These are phyloP conservation scores for Aspergillus pseudotamarii DNA, from an alignment of 2,329 filamentous ascomycete species.

Conservation along the genomic window DNA sequence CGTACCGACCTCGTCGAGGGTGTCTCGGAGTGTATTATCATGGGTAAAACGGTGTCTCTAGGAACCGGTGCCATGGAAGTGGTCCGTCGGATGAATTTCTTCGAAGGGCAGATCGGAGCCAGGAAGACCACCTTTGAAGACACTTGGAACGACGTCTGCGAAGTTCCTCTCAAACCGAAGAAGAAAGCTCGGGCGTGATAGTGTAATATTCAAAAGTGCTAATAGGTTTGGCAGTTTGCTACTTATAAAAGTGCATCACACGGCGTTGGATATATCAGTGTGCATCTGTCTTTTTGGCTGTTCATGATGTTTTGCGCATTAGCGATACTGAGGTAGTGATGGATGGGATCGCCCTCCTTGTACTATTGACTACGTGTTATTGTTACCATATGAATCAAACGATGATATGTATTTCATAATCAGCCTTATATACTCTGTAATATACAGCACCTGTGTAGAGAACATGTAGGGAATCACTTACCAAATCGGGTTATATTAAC, in stretches of 20 bases:
- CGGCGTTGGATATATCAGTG: constrained; percentile 12
- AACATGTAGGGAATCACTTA: not conserved
- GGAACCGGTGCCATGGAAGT: constrained; percentile 93
- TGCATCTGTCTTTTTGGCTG: constrained; percentile 7
- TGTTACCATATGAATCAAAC: constrained; percentile 6
- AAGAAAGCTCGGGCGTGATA: constrained; percentile 11
- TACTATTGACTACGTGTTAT: constrained; percentile 3
- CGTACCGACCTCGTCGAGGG: constrained; percentile 92
- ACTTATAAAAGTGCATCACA: constrained; percentile 10
- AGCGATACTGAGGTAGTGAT: constrained; percentile 13
- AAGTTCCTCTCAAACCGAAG: constrained; percentile 15
- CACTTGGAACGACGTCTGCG: constrained; percentile 37
- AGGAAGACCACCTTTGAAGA: constrained; percentile 71
- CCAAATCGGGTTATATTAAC: not conserved
- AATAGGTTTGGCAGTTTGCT: constrained; percentile 2
- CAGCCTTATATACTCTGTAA: too few species aligned
- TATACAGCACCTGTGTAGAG: too few species aligned
- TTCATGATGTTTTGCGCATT: constrained; percentile 12
- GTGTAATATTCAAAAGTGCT: constrained; percentile 9
- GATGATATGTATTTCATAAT: not conserved
- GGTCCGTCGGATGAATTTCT: constrained; percentile 73
- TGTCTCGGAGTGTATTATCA: constrained; percentile 95
- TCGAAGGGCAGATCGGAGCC: constrained; percentile 58
- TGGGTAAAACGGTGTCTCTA: constrained; percentile 90
- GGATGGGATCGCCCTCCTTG: constrained; percentile 5